Evolutionary conservation across 73 alveolate genomes (phyloP).

Genomic region (Diophrys appendiculata): DNA sequence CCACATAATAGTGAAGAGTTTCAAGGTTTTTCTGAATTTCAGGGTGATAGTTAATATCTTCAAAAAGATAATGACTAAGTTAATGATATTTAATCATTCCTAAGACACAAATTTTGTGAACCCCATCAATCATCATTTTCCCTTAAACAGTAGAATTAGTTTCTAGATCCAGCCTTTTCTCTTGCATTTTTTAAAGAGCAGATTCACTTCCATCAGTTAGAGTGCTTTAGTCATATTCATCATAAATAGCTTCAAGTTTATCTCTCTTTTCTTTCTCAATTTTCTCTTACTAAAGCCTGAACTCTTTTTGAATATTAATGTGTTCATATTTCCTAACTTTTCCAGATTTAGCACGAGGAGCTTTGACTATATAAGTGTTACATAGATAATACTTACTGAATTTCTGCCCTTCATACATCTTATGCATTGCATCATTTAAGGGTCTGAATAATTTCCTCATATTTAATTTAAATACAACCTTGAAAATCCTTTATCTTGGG

Average conservation of each 20-base stretch:
- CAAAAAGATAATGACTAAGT: slow-evolving; percentile 62
- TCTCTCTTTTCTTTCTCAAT: slow-evolving; percentile 64
- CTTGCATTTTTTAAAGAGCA: too few species aligned
- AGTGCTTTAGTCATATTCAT: slow-evolving; percentile 48
- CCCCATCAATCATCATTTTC: slow-evolving; percentile 28
- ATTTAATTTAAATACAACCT: neutral
- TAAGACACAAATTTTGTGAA: slow-evolving; percentile 60
- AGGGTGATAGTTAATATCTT: slow-evolving; percentile 72
- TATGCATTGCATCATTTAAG: slow-evolving; percentile 30
- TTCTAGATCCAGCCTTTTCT: slow-evolving; percentile 50
- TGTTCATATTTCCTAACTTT: slow-evolving; percentile 66
- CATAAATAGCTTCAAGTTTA: slow-evolving; percentile 50
- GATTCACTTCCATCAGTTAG: slow-evolving; percentile 32
- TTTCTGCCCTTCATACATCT: slow-evolving; percentile 23
- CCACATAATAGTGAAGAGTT: slow-evolving; percentile 71
- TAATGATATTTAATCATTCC: slow-evolving; percentile 73
- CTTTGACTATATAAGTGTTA: neutral
- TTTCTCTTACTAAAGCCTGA: slow-evolving; percentile 53
- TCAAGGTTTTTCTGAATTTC: slow-evolving; percentile 73
- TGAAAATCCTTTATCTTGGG: too few species aligned
- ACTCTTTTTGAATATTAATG: slow-evolving; percentile 67
- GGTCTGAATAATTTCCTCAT: slow-evolving; percentile 54
- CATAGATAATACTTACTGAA: slow-evolving; percentile 2
- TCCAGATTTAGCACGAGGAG: slow-evolving; percentile 50
- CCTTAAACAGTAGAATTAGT: slow-evolving; percentile 50